Percentiles rank a stretch among this genome's conserved stretches.
Conservation (phyloP, 495 filamentous ascomycete genomes). For the Xylaria flabelliformis region DNA sequence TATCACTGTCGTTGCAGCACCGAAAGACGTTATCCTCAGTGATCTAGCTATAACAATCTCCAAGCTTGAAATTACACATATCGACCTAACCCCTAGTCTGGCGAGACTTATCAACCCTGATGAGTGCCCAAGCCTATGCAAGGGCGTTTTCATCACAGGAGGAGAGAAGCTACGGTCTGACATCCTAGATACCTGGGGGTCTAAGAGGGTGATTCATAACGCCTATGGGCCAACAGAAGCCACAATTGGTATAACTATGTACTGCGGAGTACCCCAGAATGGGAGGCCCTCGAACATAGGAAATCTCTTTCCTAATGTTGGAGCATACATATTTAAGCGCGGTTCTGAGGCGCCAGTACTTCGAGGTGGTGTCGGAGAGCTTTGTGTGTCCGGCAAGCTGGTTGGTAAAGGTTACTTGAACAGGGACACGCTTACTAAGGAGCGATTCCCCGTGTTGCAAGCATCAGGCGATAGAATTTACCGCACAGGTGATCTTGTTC, state of each 20-base stretch:
- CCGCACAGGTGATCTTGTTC: conserved; percentile 79
- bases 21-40: conserved; percentile 77
- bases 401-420: conserved; percentile 91
- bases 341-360: conserved; percentile 72
- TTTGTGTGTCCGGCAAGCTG: conserved; percentile 84
- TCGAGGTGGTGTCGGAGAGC: conserved; percentile 81
- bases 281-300: conserved; percentile 88
- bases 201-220: conserved; percentile 70
- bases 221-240: conserved; percentile 86
- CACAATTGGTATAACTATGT: conserved; percentile 87
- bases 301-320: conserved; percentile 79
- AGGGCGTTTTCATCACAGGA: conserved; percentile 77
- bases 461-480: conserved; percentile 65
- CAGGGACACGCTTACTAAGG: conserved; percentile 67
- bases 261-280: conserved; percentile 69
- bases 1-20: conserved; percentile 77
- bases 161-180: conserved; percentile 76
- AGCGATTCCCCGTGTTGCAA: conserved; percentile 65
- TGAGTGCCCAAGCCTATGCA: conserved; percentile 70
- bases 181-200: conserved; percentile 74
- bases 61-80: conserved; percentile 78
- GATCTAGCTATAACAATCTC: conserved; percentile 75
- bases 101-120: conserved; percentile 66
- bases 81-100: conserved; percentile 78
- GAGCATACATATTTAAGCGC: conserved; percentile 76